A percentile compares a stretch with the other conserved stretches of the same genome.
phyloP scores from a whole-genome alignment of 305 asterid genomes.

The Solanum hybrid region DNA sequence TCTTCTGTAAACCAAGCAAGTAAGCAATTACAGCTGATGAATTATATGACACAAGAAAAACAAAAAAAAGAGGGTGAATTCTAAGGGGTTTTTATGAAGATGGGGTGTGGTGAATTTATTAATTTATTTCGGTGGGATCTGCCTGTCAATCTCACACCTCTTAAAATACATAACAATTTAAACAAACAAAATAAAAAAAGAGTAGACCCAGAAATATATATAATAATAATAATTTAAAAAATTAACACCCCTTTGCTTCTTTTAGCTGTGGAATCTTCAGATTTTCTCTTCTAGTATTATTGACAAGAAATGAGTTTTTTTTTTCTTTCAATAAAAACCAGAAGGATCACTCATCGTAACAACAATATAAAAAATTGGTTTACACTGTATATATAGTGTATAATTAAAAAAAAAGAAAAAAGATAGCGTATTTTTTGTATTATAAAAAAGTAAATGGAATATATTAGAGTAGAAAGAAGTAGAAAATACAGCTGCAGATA shows the following conservation, averaged over 20 bases:
- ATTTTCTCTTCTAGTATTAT: slow-evolving; percentile 16
- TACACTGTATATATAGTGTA: background rate
- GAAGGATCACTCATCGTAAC: slow-evolving; percentile 7
- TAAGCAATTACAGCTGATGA: slow-evolving; percentile 34
- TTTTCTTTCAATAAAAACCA: slow-evolving; percentile 6
- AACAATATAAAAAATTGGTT: background rate
- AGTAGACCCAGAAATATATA: background rate
- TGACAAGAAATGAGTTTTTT: slow-evolving; percentile 5
- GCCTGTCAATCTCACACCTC: slow-evolving; percentile 74
- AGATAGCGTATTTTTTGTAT: background rate
- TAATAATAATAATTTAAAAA: background rate
- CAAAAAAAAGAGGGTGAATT: slow-evolving; percentile 64
- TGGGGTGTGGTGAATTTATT: slow-evolving; percentile 75
- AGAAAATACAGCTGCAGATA: slow-evolving; percentile 34
- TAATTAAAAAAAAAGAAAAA: background rate
- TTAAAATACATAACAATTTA: slow-evolving; percentile 3
- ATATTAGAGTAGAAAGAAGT: background rate
- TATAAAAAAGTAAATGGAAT: background rate
- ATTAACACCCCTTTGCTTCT: slow-evolving; percentile 5
- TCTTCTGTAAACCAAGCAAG: slow-evolving; percentile 16
- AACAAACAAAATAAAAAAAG: background rate
- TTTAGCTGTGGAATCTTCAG: slow-evolving; percentile 48
- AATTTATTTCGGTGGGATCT: slow-evolving; percentile 87
- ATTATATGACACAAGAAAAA: slow-evolving; percentile 4
- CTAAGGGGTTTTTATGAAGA: slow-evolving; percentile 59